Conservation (phyloP, 805 yeast genomes). For the Teunomyces tritomae region DNA sequence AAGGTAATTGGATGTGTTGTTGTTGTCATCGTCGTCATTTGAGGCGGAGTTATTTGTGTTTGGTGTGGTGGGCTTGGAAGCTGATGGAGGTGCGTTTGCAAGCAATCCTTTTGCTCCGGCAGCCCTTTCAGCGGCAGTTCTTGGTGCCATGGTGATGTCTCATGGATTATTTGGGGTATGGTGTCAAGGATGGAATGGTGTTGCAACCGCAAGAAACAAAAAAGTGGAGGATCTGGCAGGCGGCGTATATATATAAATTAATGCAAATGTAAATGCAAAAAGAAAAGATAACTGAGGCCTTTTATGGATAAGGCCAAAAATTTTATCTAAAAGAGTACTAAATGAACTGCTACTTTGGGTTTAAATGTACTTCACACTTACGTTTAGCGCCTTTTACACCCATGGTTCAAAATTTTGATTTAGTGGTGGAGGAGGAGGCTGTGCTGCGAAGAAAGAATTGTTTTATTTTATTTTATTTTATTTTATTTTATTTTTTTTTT, state of each 20-base stretch:
- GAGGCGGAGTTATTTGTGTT: background rate
- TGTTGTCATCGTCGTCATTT: background rate
- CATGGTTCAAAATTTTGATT: background rate
- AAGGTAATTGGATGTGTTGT: background rate
- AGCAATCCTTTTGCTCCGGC: constrained; percentile 1
- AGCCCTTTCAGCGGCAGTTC: constrained; percentile 9
- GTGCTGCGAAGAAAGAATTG: constrained; percentile 1
- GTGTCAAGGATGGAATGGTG: background rate
- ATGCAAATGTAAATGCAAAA: background rate
- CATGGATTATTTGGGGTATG: background rate
- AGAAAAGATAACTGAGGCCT: background rate
- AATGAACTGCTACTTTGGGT: background rate
- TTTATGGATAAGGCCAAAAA: background rate
- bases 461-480: background rate
- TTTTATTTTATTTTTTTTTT: background rate
- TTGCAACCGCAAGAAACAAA: background rate
- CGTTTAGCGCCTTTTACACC: background rate
- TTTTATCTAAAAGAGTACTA: background rate
- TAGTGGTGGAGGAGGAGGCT: constrained; percentile 1
- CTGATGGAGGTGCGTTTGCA: constrained; percentile 1
- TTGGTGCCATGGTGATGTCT: constrained; percentile 10
- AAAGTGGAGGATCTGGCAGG: background rate
- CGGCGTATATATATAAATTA: background rate
- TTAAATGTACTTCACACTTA: background rate
- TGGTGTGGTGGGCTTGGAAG: constrained; percentile 15